Base-by-base conservation (phyloP, 2,329 filamentous ascomycete genomes). In the Microsporum canis region DNA sequence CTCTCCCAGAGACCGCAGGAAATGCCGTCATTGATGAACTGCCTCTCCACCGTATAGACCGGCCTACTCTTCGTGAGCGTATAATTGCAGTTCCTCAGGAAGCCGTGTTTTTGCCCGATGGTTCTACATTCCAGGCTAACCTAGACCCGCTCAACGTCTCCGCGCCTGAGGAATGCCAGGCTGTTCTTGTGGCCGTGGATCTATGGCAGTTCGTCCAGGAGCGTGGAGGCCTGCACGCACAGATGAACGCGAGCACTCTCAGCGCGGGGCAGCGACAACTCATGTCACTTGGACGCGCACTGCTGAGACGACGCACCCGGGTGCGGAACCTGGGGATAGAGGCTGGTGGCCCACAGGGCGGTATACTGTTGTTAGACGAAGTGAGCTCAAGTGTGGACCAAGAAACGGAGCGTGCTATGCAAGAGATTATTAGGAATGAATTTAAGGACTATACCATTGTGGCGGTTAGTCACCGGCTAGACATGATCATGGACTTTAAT, bases 361-460 rank as follows among this genome's bases (percentile, higher is more conserved):
- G 55, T 14, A 57, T 57, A 12, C 38, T 57, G 5, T 31, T 57
- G 12, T 51, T 65, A 34, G 63, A 64, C 33, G 63, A 65, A 57
- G 61, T 60, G 57, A 63, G 34, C 34, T 36, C 34, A 49, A 82
- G 86, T 72, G 86, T 84, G 1, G 82, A 87, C 71, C 80, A 82
- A 49, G 74, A 85, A 76, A 75, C 86, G 61, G 84, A 86, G 71
- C 78, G 80, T 33, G 85, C 83, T 5, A 72, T 86, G 57, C 79
- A 83, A 60, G 84, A 80, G 69, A 80, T 75, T 67, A 39, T 39
- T 39, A 7, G 38, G 5, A 12, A 6, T 3, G 38, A 39, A 39
- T 97, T 99, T 77, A 82, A 86, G 63, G 89, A 96, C 75, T 85
- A 89, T 60, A 99, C 94, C 41, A 96, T 99, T 73, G 95, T 99